Evolutionary conservation across 805 yeast species (phyloP).

Genomic region (Cephaloascus fragrans): DNA sequence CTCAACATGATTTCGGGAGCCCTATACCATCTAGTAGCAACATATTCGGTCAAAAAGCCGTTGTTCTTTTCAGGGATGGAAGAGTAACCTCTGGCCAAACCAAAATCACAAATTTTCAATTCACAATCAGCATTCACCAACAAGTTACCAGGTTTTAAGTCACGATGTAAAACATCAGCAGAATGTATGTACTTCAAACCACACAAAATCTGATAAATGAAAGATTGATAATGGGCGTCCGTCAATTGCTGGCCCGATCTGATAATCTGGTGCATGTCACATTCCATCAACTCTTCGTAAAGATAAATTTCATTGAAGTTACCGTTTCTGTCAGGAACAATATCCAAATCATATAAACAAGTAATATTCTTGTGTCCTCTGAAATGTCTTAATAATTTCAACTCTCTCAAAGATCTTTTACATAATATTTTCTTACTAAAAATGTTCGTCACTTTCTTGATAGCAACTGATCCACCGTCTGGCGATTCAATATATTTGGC

Average conservation of each 20-base stretch:
- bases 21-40: slow-evolving; percentile 97
- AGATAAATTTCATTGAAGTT: slow-evolving; percentile 85
- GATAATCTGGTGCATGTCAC: slow-evolving; percentile 96
- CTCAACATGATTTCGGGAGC: slow-evolving; percentile 97
- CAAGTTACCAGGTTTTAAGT: slow-evolving; percentile 87
- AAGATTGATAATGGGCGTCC: slow-evolving; percentile 91
- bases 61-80: slow-evolving; percentile 75
- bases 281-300: slow-evolving; percentile 96
- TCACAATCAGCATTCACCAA: slow-evolving; percentile 95
- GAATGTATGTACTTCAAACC: slow-evolving; percentile 86
- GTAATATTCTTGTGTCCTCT: slow-evolving; percentile 96
- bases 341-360: slow-evolving; percentile 88
- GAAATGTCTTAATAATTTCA: slow-evolving; percentile 84
- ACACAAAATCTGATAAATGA: slow-evolving; percentile 83
- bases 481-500: slow-evolving; percentile 70
- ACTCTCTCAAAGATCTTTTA: slow-evolving; percentile 84
- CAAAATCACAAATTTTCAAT: slow-evolving; percentile 92
- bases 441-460: slow-evolving; percentile 91
- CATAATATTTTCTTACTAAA: slow-evolving; percentile 86
- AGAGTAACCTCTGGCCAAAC: slow-evolving; percentile 86
- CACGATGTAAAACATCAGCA: slow-evolving; percentile 89
- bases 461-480: slow-evolving; percentile 82
- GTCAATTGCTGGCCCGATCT: slow-evolving; percentile 89
- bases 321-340: slow-evolving; percentile 60
- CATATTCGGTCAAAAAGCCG: slow-evolving; percentile 95